Evolutionary conservation across 2,329 filamentous ascomycete genomes (phyloP).

Genomic region (Xylariales sp.): DNA sequence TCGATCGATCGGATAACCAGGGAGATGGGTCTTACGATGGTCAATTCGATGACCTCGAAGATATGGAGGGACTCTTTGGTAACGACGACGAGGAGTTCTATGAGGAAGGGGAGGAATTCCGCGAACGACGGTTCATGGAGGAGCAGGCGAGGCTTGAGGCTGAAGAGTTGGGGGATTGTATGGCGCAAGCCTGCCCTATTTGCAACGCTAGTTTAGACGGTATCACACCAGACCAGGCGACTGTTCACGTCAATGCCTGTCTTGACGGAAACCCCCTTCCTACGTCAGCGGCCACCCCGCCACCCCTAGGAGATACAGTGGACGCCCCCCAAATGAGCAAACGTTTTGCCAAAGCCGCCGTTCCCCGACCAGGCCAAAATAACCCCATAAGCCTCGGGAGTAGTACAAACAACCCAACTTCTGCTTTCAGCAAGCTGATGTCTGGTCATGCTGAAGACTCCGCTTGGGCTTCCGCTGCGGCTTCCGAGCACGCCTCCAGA

Average conservation of each 20-base stretch:
- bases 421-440: slow-evolving; percentile 95
- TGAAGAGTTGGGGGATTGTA: slow-evolving; percentile 61
- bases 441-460: slow-evolving; percentile 88
- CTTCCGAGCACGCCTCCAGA: slow-evolving; percentile 78
- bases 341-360: slow-evolving; percentile 73
- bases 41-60: slow-evolving; percentile 54
- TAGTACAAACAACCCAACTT: slow-evolving; percentile 58
- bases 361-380: slow-evolving; percentile 81
- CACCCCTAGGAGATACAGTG: slow-evolving; percentile 46
- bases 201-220: slow-evolving; percentile 75
- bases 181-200: slow-evolving; percentile 74
- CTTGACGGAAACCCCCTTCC: slow-evolving; percentile 82
- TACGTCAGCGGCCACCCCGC: slow-evolving; percentile 53
- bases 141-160: slow-evolving; percentile 77
- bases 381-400: slow-evolving; percentile 76
- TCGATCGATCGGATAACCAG: slow-evolving; percentile 39
- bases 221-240: slow-evolving; percentile 73
- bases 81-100: slow-evolving; percentile 51
- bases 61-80: slow-evolving; percentile 69
- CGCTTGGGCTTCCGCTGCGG: slow-evolving; percentile 89
- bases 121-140: slow-evolving; percentile 77
- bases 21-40: slow-evolving; percentile 43
- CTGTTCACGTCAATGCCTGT: slow-evolving; percentile 90
- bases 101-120: slow-evolving; percentile 70
- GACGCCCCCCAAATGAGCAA: slow-evolving; percentile 60